phyloP scores from a whole-genome alignment of 371 early-diverging fungal genomes.

The Actinomucor elegans region DNA sequence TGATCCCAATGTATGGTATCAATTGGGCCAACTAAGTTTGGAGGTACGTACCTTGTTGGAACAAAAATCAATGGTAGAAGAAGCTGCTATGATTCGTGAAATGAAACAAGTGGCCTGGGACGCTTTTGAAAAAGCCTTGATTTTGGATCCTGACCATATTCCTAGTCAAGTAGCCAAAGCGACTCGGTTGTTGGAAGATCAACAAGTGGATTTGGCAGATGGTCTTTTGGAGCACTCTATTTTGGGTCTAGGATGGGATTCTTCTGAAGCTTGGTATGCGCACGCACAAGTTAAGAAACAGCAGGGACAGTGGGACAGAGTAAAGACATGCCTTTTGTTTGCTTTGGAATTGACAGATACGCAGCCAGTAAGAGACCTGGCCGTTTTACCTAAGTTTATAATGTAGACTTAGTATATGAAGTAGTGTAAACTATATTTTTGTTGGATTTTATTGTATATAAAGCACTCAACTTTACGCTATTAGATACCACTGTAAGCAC shows the following conservation, averaged over 20 bases:
- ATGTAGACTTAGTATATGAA: too few species aligned
- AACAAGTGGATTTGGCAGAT: slow-evolving; percentile 27
- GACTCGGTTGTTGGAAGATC: background rate
- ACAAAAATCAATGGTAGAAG: background rate
- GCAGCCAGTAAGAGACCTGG: slow-evolving; percentile 42
- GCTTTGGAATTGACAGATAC: slow-evolving; percentile 34
- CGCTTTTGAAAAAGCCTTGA: slow-evolving; percentile 31
- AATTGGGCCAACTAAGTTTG: slow-evolving; percentile 48
- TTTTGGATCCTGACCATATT: slow-evolving; percentile 34
- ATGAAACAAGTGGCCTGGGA: slow-evolving; percentile 33
- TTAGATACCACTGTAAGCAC: too few species aligned
- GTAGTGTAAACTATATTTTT: too few species aligned
- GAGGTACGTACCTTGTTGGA: slow-evolving; percentile 17
- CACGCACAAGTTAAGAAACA: slow-evolving; percentile 16
- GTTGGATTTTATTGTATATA: too few species aligned
- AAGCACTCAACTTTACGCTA: too few species aligned
- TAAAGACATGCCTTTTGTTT: slow-evolving; percentile 27
- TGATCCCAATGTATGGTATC: slow-evolving; percentile 57
- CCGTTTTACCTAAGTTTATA: background rate
- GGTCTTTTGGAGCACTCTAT: slow-evolving; percentile 25
- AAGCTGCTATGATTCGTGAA: slow-evolving; percentile 4
- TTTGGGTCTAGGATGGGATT: slow-evolving; percentile 28
- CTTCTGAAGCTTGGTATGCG: slow-evolving; percentile 29
- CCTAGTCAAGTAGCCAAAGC: slow-evolving; percentile 33
- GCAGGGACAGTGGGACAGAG: slow-evolving; percentile 15